A percentile compares a stretch with the other conserved stretches of the same genome.
Evolutionary conservation across 2,329 filamentous ascomycete genomes (phyloP).

Genomic region (Fonsecaea monophora): DNA sequence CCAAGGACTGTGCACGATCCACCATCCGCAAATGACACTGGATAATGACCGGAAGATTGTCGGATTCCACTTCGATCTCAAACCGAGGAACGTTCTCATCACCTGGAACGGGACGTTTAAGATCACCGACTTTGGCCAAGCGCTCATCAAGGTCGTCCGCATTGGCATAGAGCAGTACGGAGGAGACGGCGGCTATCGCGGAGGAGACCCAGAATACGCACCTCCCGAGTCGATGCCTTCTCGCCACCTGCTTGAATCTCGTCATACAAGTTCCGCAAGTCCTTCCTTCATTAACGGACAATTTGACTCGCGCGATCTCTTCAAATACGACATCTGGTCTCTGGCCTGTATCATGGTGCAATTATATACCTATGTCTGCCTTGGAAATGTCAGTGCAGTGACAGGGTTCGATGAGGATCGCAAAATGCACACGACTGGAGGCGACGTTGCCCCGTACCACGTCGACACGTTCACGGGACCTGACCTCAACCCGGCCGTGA

Average conservation of each 20-base stretch:
- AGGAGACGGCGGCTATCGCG: constrained; percentile 1
- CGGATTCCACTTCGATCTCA: constrained; percentile 8
- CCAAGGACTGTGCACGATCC: constrained; percentile 7
- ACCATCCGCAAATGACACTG: constrained; percentile 1
- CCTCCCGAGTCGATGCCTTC: constrained; percentile 9
- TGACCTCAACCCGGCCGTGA: constrained; percentile 1
- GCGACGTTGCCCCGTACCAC: constrained; percentile 2
- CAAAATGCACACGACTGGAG: not conserved
- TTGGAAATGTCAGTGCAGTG: constrained; percentile 1
- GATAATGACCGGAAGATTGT: constrained; percentile 4
- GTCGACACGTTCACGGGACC: not conserved
- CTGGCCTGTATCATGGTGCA: constrained; percentile 12
- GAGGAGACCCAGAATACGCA: constrained; percentile 7
- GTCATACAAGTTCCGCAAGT: not conserved
- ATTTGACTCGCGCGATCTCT: not conserved
- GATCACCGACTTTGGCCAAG: constrained; percentile 13
- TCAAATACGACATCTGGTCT: constrained; percentile 14
- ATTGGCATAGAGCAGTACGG: constrained; percentile 5
- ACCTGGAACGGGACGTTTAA: constrained; percentile 7
- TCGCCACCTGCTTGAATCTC: constrained; percentile 1
- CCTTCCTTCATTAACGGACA: not conserved
- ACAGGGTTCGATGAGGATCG: constrained; percentile 9
- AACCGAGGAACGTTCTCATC: constrained; percentile 10
- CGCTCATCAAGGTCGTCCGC: constrained; percentile 11
- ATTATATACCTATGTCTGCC: constrained; percentile 4